Evolutionary conservation across 2,329 filamentous ascomycete species (phyloP), one percentile per base, ranked within the genome.

Genomic region (Ophiocordyceps camponoti-saundersi): DNA sequence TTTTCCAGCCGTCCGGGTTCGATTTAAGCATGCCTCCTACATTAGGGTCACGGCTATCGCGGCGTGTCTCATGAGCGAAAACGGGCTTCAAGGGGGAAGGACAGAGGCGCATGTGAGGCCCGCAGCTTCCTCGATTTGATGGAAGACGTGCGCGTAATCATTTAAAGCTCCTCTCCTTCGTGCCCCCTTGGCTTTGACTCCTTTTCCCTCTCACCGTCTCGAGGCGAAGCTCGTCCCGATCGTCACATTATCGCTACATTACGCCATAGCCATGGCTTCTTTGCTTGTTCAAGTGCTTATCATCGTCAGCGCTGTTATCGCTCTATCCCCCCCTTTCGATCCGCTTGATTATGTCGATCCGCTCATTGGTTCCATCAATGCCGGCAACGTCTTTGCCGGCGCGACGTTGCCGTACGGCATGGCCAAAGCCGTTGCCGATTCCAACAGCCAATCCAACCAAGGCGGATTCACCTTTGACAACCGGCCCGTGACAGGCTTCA

Each of bases 401-500:
- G 67, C 66, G 10, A 66, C 61, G 0, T 48, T 69, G 42, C 67
- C 67, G 0, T 69, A 66, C 42, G 66, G 67, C 47, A 71, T 77
- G 66, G 73, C 71, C 46, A 77, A 77, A 59, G 71, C 73, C 18
- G 72, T 73, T 3, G 70, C 75, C 44, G 75, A 80, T 44, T 53
- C 53, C 2, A 51, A 44, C 45, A 52, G 53, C 48, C 58, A 58
- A 20, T 73, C 70, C 51, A 76, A 74, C 47, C 73, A 77, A 53
- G 73, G 73, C 26, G 73, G 74, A 11, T 79, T 77, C 56, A 69
- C 71, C 0, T 65, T 74, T 6, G 72, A 77, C 46, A 64, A 61
- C 42, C 60, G 61, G 18, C 61, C 64, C 1, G 67, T 78, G 34
- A 68, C 66, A 5, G 77, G 75, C 15, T 79, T 77, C 59, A 74